These are phyloP conservation scores for Pholiota adiposa DNA, from an alignment of 1,284 basidiomycete genomes.

Conservation along the genomic window DNA sequence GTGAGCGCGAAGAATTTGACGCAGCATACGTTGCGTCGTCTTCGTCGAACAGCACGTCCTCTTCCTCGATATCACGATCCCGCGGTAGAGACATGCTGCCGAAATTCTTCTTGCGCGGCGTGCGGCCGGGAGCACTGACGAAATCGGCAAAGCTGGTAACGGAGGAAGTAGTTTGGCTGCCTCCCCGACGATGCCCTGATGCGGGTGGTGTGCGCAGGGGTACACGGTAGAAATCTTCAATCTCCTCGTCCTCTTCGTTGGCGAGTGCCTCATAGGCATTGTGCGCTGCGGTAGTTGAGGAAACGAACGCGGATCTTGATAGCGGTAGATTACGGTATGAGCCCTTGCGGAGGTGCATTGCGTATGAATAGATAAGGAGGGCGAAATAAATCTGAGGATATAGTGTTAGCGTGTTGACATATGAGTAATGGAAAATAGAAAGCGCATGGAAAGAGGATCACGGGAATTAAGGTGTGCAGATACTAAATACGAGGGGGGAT, in stretches of 20 bases:
- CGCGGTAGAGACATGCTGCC: slow-evolving; percentile 30
- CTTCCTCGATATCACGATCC: slow-evolving; percentile 38
- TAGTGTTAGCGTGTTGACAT: not conserved
- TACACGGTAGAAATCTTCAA: slow-evolving; percentile 68
- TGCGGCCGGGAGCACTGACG: slow-evolving; percentile 51
- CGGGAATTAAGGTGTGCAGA: not conserved
- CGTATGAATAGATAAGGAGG: slow-evolving; percentile 91
- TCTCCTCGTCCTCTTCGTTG: slow-evolving; percentile 60
- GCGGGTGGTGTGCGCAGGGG: slow-evolving; percentile 49
- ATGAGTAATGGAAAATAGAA: not conserved
- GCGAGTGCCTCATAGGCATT: slow-evolving; percentile 46
- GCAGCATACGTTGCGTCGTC: slow-evolving; percentile 46
- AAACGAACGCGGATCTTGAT: slow-evolving; percentile 45
- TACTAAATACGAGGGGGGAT: not conserved
- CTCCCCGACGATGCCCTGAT: slow-evolving; percentile 28
- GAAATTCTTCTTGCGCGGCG: slow-evolving; percentile 30
- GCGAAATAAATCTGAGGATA: slow-evolving; percentile 88
- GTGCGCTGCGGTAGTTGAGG: slow-evolving; percentile 29
- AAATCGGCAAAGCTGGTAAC: slow-evolving; percentile 62
- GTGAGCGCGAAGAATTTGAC: slow-evolving; percentile 39
- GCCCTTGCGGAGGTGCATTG: slow-evolving; percentile 89
- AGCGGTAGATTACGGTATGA: slow-evolving; percentile 86
- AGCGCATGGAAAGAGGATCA: not conserved
- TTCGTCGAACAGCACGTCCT: slow-evolving; percentile 66
- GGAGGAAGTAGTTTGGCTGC: slow-evolving; percentile 33